Evolutionary conservation across 2,329 filamentous ascomycete species (phyloP), one percentile per base, ranked within the genome.

Genomic region (Trichoderma gracile): DNA sequence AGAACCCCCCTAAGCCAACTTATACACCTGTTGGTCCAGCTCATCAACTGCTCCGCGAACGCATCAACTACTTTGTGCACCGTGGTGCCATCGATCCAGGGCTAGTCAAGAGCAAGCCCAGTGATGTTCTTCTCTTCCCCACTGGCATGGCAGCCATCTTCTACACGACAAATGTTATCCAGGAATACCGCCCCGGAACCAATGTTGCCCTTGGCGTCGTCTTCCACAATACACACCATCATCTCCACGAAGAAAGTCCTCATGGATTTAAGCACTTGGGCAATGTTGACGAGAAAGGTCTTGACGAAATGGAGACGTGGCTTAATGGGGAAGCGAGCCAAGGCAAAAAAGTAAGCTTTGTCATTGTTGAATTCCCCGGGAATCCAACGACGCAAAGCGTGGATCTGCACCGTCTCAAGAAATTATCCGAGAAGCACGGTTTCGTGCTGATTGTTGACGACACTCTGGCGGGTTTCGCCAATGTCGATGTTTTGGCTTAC

Each of bases 121-220:
- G 52, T 3, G 82, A 86, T 66, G 78, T 87, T 1, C 84, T 78
- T 56, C 73, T 87, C 21, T 86, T 82, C 68, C 78, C 79, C 5
- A 81, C 81, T 0, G 84, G 84, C 27, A 86, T 86, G 83, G 79
- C 79, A 0, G 77, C 79, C 27, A 79, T 87, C 12, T 82, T 79
- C 62, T 72, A 78, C 25, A 66, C 77, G 1, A 80, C 80, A 42
- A 74, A 75, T 46, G 72, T 76, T 2, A 69, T 84, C 10, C 65
- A 74, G 2, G 68, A 71, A 27, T 68, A 75, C 33, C 73, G 76
- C 1, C 71, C 75, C 0, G 72, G 74, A 3, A 76, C 73, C 40
- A 74, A 78, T 5, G 77, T 81, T 7, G 72, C 82, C 14, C 75
- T 86, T 27, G 84, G 84, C 8, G 73, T 82, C n/a, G 73, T 81